These are phyloP conservation scores for Cladosporium oxysporum DNA, from an alignment of 2,329 filamentous ascomycete species.

Conservation along the genomic window DNA sequence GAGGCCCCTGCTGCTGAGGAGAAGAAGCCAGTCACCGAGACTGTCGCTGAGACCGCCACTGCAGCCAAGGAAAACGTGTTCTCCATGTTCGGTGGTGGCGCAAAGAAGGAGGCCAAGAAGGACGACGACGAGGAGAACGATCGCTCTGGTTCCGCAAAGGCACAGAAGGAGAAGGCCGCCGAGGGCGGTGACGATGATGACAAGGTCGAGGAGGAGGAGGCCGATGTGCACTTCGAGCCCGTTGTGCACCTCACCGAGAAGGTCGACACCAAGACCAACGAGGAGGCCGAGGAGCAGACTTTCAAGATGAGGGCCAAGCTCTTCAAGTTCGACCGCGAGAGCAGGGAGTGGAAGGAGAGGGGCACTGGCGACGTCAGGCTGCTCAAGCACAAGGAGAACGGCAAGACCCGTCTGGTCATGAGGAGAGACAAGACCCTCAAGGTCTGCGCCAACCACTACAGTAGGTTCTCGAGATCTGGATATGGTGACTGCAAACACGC, in stretches of 20 bases:
- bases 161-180: slow-evolving; percentile 65
- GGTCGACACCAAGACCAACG: slow-evolving; percentile 96
- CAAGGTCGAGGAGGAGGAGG: slow-evolving; percentile 59
- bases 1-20: slow-evolving; percentile 42
- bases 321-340: slow-evolving; percentile 94
- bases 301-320: slow-evolving; percentile 99
- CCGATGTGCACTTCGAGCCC: slow-evolving; percentile 94
- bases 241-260: slow-evolving; percentile 95
- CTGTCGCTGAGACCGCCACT: slow-evolving; percentile 39
- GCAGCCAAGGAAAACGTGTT: slow-evolving; percentile 68
- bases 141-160: slow-evolving; percentile 76
- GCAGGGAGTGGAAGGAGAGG: slow-evolving; percentile 97
- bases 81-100: slow-evolving; percentile 97
- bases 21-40: slow-evolving; percentile 40
- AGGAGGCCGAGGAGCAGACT: slow-evolving; percentile 93
- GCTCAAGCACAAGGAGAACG: slow-evolving; percentile 98
- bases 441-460: slow-evolving; percentile 99
- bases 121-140: slow-evolving; percentile 69
- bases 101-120: slow-evolving; percentile 94
- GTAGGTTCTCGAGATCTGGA: slow-evolving; percentile 56
- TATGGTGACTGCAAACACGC: slow-evolving; percentile 27
- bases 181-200: slow-evolving; percentile 42
- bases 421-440: slow-evolving; percentile 99
- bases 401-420: slow-evolving; percentile 97
- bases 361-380: slow-evolving; percentile 94